These are phyloP conservation scores for Coriolopsis trogii DNA, from an alignment of 1,284 basidiomycete genomes.

Conservation along the genomic window DNA sequence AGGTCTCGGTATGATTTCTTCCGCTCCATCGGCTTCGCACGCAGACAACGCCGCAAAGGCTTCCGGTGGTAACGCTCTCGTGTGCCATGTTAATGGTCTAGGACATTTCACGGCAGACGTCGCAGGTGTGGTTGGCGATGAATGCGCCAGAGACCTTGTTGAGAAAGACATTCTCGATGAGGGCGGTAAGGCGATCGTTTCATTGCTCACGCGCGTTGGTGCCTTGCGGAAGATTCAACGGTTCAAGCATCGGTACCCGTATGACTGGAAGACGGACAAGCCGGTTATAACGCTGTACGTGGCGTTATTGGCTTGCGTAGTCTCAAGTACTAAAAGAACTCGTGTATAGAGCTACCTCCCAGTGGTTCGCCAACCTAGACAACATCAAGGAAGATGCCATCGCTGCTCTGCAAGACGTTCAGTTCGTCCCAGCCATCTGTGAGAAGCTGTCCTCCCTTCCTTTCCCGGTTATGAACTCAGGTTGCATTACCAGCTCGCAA, in stretches of 20 bases:
- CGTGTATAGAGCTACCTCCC: constrained; percentile 82
- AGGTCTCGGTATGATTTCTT: constrained; percentile 47
- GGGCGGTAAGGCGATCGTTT: constrained; percentile 71
- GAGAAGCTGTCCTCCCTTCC: constrained; percentile 33
- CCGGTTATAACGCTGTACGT: constrained; percentile 89
- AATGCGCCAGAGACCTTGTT: constrained; percentile 49
- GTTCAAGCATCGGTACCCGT: constrained; percentile 90
- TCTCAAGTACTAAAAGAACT: not conserved
- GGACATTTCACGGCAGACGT: constrained; percentile 74
- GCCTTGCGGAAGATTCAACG: constrained; percentile 70
- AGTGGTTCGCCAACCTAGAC: constrained; percentile 97
- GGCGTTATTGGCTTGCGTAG: not conserved
- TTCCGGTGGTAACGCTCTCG: constrained; percentile 34
- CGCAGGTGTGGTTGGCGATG: constrained; percentile 52
- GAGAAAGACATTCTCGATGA: constrained; percentile 76
- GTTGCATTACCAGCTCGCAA: constrained; percentile 63
- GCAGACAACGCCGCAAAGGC: not conserved
- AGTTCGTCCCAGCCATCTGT: constrained; percentile 83
- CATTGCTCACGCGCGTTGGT: constrained; percentile 62
- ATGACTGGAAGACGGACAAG: constrained; percentile 96
- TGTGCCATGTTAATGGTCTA: constrained; percentile 84
- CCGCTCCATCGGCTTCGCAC: constrained; percentile 25
- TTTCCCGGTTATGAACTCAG: not conserved
- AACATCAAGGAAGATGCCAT: constrained; percentile 81
- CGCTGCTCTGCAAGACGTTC: constrained; percentile 70